A percentile compares a stretch with the other conserved stretches of the same genome.
phyloP scores from a whole-genome alignment of 2,329 filamentous ascomycete species.

The Pseudogymnoascus sp. region DNA sequence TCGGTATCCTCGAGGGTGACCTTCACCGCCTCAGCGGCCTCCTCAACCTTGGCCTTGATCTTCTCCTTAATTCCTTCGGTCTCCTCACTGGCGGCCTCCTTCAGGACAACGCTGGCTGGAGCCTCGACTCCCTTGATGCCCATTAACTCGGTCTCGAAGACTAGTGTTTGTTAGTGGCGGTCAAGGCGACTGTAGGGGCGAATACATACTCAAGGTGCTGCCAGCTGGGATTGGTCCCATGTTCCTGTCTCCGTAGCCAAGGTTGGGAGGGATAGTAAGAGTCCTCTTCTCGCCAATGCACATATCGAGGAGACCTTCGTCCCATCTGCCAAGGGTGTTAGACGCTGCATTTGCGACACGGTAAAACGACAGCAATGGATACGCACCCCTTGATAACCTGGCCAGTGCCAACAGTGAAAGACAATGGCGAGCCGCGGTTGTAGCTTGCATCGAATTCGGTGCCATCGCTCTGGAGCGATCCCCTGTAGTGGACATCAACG shows the following conservation, averaged over 20 bases:
- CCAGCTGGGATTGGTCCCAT: slow-evolving; percentile 79
- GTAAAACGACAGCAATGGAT: background rate
- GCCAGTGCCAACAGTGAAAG: slow-evolving; percentile 70
- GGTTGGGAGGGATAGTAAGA: slow-evolving; percentile 79
- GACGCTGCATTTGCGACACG: slow-evolving; percentile 2
- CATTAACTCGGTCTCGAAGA: slow-evolving; percentile 89
- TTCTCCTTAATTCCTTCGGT: slow-evolving; percentile 32
- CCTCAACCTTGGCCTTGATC: slow-evolving; percentile 40
- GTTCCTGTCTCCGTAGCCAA: slow-evolving; percentile 70
- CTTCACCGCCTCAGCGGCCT: slow-evolving; percentile 46
- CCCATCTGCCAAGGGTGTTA: slow-evolving; percentile 56
- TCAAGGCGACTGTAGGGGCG: slow-evolving; percentile 13
- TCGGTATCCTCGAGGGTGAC: slow-evolving; percentile 48
- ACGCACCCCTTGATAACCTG: slow-evolving; percentile 83
- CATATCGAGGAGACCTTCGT: slow-evolving; percentile 84
- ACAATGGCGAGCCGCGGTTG: slow-evolving; percentile 67
- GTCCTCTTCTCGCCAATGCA: slow-evolving; percentile 90
- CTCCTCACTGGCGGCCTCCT: slow-evolving; percentile 35
- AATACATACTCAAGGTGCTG: slow-evolving; percentile 61
- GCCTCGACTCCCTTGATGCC: slow-evolving; percentile 65
- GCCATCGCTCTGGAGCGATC: slow-evolving; percentile 67
- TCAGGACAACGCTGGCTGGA: slow-evolving; percentile 21
- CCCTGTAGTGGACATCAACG: slow-evolving; percentile 81
- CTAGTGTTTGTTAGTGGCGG: slow-evolving; percentile 32
- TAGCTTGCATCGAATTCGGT: slow-evolving; percentile 81